phyloP scores from a whole-genome alignment of 768 basidiomycete genomes.

The Leccinum olivaceopallidum region DNA sequence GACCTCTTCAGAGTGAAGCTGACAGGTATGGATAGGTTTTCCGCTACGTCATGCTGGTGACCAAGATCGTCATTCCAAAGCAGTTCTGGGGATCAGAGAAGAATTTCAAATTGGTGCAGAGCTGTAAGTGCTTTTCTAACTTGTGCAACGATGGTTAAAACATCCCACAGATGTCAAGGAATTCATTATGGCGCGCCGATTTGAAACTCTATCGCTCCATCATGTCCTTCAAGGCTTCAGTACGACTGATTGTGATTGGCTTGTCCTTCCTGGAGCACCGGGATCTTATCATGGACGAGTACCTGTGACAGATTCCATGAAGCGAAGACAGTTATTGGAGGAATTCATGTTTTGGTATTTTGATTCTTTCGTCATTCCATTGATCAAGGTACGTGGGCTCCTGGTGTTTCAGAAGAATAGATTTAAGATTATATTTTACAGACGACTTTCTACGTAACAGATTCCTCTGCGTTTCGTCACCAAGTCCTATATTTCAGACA shows the following conservation, averaged over 20 bases:
- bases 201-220: slow-evolving; percentile 82
- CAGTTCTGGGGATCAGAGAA: slow-evolving; percentile 73
- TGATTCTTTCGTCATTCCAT: slow-evolving; percentile 75
- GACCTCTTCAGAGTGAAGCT: neutral
- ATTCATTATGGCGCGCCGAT: slow-evolving; percentile 73
- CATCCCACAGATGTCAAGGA: slow-evolving; percentile 56
- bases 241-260: slow-evolving; percentile 78
- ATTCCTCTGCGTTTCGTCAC: slow-evolving; percentile 83
- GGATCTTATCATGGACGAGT: slow-evolving; percentile 48
- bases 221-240: slow-evolving; percentile 73
- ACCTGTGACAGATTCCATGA: slow-evolving; percentile 65
- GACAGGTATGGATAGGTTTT: slow-evolving; percentile 51
- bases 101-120: slow-evolving; percentile 64
- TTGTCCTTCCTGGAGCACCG: slow-evolving; percentile 45
- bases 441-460: slow-evolving; percentile 94
- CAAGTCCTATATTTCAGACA: slow-evolving; percentile 90
- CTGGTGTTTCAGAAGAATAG: neutral
- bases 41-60: slow-evolving; percentile 61
- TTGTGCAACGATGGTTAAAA: neutral
- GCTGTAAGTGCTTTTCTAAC: slow-evolving; percentile 43
- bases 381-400: slow-evolving; percentile 63
- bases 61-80: slow-evolving; percentile 69
- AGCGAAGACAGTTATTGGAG: slow-evolving; percentile 77
- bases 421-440: slow-evolving; percentile 29
- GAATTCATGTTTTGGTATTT: slow-evolving; percentile 97